Base-by-base conservation (phyloP, 768 basidiomycete species). In the Boletus reticuloceps region DNA sequence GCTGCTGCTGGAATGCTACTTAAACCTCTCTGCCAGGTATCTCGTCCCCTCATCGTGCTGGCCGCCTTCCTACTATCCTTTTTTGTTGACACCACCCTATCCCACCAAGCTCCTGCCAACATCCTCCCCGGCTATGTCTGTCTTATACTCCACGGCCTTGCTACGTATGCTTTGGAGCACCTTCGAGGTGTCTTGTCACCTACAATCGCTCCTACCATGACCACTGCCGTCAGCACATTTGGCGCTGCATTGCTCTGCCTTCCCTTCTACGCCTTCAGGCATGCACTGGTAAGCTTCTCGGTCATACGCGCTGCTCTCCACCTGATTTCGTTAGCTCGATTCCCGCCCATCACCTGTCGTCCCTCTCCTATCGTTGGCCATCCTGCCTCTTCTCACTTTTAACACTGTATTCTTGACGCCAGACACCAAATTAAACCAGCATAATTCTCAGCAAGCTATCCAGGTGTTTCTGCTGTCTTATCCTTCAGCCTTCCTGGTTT, bases 61-160 rank as follows among this genome's bases (percentile, higher is more conserved):
- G 60, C 74, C 8, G 81, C 86, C 8, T 69, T 89, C 38, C 12
- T 72, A 2, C 61, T 89, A 32, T 83, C 86, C 19, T 73, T 88
- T 55, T 66, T 81, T 17, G 79, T 80, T 17, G 89, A 91, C 65
- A 73, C 80, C 19, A 65, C 51, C 1, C 65, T 77, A 70, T 65
- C 75, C 72, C 55, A 77, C 65, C 46, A 62, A 69, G n/a, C 59
- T 64, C 31, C 77, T 72, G 51, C 62, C 78, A 59, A 37, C 38
- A 74, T 76, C 46, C 56, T 83, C 27, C 85, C 85, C 4, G 87
- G 85, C 16, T 91, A 92, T 71, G 79, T 79, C 8, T 89, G 87
- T 4, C 68, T 91, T 12, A 57, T 79, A 16, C 60, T 86, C 3
- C 80, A 90, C 64, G 82, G 81, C 4, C 60, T 87, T 20, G 74